Evolutionary conservation across 345 rosid species (phyloP).

Genomic region (Clarkia xantiana): DNA sequence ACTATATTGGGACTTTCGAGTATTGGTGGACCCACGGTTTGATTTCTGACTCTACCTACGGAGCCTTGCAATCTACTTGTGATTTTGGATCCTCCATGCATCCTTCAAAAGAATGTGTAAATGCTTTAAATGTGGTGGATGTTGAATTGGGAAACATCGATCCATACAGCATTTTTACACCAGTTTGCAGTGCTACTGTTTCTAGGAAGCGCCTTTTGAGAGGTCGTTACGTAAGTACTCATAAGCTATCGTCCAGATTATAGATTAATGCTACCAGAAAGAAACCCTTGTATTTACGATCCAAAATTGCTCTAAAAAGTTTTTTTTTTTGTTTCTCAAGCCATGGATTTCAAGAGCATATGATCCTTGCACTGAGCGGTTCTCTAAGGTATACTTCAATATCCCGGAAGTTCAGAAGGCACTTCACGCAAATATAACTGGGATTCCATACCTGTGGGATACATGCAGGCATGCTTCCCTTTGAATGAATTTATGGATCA

Average conservation of each 20-base stretch:
- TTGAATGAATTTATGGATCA: neutral
- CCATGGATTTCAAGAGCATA: slow-evolving; percentile 82
- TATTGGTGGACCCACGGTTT: slow-evolving; percentile 98
- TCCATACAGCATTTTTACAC: slow-evolving; percentile 78
- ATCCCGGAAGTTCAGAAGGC: slow-evolving; percentile 76
- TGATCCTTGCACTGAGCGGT: slow-evolving; percentile 82
- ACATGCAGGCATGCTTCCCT: slow-evolving; percentile 45
- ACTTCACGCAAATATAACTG: slow-evolving; percentile 64
- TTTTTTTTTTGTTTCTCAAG: slow-evolving; percentile 8
- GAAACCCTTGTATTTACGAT: too few relatives aligned
- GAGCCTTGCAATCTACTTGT: slow-evolving; percentile 35
- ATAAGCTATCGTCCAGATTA: neutral
- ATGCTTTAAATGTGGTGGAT: slow-evolving; percentile 38
- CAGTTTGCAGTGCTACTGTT: slow-evolving; percentile 45
- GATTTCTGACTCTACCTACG: slow-evolving; percentile 82
- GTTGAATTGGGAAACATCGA: slow-evolving; percentile 73
- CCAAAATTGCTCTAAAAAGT: too few relatives aligned
- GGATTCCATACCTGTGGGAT: slow-evolving; percentile 52
- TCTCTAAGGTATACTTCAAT: slow-evolving; percentile 60
- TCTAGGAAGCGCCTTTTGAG: slow-evolving; percentile 33
- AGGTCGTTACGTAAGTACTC: slow-evolving; percentile 58
- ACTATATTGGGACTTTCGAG: slow-evolving; percentile 65
- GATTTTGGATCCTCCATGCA: slow-evolving; percentile 47
- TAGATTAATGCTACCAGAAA: too few relatives aligned
- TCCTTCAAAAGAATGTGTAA: slow-evolving; percentile 51